Conservation (phyloP, 805 yeast genomes). For the Clavispora vitiphila region DNA sequence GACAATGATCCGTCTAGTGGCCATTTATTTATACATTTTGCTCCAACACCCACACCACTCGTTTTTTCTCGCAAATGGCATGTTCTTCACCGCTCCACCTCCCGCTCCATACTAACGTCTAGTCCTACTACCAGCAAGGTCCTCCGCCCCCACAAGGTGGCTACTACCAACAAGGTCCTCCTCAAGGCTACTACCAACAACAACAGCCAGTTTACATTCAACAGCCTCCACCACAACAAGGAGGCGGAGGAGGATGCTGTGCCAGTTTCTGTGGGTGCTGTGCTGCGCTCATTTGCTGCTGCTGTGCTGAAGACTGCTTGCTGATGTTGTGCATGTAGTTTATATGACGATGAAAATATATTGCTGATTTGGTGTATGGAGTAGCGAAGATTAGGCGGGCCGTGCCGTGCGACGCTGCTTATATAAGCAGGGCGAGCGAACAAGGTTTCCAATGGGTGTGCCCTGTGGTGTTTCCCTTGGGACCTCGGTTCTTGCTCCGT, state of each 20-base stretch:
- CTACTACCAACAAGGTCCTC: conserved; percentile 24
- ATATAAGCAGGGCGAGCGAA: no score
- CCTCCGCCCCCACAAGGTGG: conserved; percentile 20
- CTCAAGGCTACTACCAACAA: conserved; percentile 28
- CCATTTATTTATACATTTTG: background rate
- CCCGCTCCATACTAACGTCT: conserved; percentile 4
- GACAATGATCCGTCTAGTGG: background rate
- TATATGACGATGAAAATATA: background rate
- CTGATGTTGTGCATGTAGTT: conserved; percentile 7
- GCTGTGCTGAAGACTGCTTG: conserved; percentile 19
- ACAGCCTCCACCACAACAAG: conserved; percentile 19
- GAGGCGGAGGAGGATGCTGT: conserved; percentile 24
- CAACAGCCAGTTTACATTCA: conserved; percentile 31
- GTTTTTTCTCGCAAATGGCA: no score
- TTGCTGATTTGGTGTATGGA: background rate
- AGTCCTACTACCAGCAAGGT: conserved; percentile 14
- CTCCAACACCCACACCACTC: background rate
- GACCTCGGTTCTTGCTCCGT: no score
- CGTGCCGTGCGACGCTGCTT: no score
- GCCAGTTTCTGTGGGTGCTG: conserved; percentile 17
- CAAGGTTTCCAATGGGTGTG: no score
- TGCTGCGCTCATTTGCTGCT: conserved; percentile 17
- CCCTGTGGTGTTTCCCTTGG: no score
- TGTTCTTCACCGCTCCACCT: no score
- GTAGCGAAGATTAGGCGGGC: background rate